phyloP scores from a whole-genome alignment of 768 basidiomycete genomes.

The Harrya chromipes region DNA sequence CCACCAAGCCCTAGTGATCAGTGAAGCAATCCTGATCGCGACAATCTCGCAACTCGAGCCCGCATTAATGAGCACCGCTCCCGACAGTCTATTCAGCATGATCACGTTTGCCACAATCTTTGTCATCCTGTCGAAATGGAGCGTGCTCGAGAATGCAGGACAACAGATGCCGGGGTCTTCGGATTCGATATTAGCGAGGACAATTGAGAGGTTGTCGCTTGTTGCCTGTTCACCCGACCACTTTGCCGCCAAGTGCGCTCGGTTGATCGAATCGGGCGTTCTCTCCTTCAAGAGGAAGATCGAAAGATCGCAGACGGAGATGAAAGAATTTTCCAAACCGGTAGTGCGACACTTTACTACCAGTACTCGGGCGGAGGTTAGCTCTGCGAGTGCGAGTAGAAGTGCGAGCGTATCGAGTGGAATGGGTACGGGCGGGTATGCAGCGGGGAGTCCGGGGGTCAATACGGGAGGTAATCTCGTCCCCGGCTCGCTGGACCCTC shows the following conservation, averaged over 20 bases:
- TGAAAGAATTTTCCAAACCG: slow-evolving; percentile 17
- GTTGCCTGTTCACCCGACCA: slow-evolving; percentile 40
- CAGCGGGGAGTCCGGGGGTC: slow-evolving; percentile 5
- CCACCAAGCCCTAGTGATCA: slow-evolving; percentile 35
- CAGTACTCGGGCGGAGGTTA: slow-evolving; percentile 13
- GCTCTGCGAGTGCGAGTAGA: slow-evolving; percentile 15
- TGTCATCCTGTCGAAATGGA: slow-evolving; percentile 43
- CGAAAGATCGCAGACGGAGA: slow-evolving; percentile 21
- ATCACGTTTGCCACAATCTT: slow-evolving; percentile 43
- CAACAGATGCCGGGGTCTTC: slow-evolving; percentile 37
- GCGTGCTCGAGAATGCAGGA: slow-evolving; percentile 33
- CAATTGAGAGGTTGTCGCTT: slow-evolving; percentile 33
- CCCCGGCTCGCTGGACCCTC: slow-evolving; percentile 14
- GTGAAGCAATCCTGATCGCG: slow-evolving; percentile 37
- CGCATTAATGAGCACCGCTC: slow-evolving; percentile 37
- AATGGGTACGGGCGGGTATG: slow-evolving; percentile 11
- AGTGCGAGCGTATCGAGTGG: slow-evolving; percentile 18
- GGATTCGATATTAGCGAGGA: slow-evolving; percentile 35
- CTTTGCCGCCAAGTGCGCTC: slow-evolving; percentile 40
- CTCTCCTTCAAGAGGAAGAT: slow-evolving; percentile 29
- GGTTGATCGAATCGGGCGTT: slow-evolving; percentile 35
- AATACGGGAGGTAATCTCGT: not conserved
- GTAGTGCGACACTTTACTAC: slow-evolving; percentile 22
- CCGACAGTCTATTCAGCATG: slow-evolving; percentile 41
- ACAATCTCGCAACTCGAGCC: slow-evolving; percentile 34